A percentile compares a stretch with the other conserved stretches of the same genome.
Evolutionary conservation across 441 rosid genomes (phyloP).

Genomic region (Adansonia rubrostipa): DNA sequence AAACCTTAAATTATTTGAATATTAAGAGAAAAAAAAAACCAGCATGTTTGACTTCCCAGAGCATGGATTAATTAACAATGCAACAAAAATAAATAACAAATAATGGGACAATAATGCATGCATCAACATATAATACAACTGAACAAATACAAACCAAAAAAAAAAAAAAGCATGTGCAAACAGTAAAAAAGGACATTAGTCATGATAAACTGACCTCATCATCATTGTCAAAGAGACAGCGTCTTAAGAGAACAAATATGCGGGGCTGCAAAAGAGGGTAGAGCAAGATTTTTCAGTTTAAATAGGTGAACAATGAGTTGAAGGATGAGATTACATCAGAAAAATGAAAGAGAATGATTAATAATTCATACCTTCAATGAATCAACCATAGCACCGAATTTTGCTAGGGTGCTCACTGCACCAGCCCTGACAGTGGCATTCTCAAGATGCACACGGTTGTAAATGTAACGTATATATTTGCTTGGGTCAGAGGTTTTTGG

Average conservation of each 20-base stretch:
- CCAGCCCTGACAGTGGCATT: conserved; percentile 97
- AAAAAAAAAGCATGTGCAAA: not conserved
- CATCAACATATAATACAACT: not conserved
- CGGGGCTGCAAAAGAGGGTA: conserved; percentile 67
- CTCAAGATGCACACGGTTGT: conserved; percentile 97
- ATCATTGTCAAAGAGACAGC: conserved; percentile 91
- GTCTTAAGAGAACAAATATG: conserved; percentile 79
- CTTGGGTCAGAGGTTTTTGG: conserved; percentile 94
- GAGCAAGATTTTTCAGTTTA: not conserved
- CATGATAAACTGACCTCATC: conserved; percentile 74
- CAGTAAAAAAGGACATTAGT: not conserved
- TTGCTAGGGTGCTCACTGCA: conserved; percentile 94
- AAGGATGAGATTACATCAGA: not conserved
- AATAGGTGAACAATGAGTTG: conserved; percentile 12
- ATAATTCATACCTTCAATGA: conserved; percentile 68
- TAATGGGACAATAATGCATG: not conserved
- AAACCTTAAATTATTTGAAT: not conserved
- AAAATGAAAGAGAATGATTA: conserved; percentile 1
- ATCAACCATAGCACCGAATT: conserved; percentile 92
- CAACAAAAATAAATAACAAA: conserved; percentile 21
- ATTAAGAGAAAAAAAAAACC: not conserved
- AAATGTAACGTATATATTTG: conserved; percentile 92
- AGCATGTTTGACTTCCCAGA: conserved; percentile 8
- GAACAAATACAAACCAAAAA: not conserved
- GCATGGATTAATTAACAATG: not conserved